Evolutionary conservation across 768 basidiomycete species (phyloP), one percentile per base, ranked within the genome.

Genomic region (Pisolithus albus): DNA sequence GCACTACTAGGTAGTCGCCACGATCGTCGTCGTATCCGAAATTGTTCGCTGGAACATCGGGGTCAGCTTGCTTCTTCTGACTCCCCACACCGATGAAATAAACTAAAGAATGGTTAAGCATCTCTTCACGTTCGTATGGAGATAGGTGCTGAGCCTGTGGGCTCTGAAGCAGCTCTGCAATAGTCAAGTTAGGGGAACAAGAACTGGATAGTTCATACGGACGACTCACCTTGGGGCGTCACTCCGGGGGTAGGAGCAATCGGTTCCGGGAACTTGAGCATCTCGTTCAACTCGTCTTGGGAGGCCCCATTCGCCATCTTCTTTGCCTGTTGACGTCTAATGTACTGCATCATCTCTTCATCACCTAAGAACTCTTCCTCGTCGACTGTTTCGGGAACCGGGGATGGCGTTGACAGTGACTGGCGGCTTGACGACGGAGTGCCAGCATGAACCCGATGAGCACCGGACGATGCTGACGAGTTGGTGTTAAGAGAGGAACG

Each of bases 1-100:
- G 77, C 53, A 97, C 82, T 50, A 98, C 83, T 15, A 86, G 82
- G 61, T 99, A 99, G 70, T 99, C 96, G 32, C 96, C 96, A 30
- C 96, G 86, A 26, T 99, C 96, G 64, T 99, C 96, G 64, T 99
- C 96, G 60, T 94, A 99, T 26, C 96, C 89, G 62, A 87, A 82
- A 67, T 99, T 99, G 67, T 93, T 92, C 18, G 80, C 77, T 6
- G 86, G 67, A 56, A 80, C 77, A 49, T 91, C 86, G 7, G 76
- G 72, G 23, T 81, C 81, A 0, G 92, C 91, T 52, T 72, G 76
- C 63, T 92, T 92, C 76, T 97, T 97, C 63, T 82, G 82, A 63
- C 86, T 88, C 52, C 78, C 77, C 6, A 81, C 79, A 26, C 93
- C 94, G 49, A 87, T 72, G 62, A 73, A 95, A 68, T 92, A 97